These are phyloP conservation scores for Salvia rosmarinus DNA, from an alignment of 257 asterid genomes.

Conservation along the genomic window DNA sequence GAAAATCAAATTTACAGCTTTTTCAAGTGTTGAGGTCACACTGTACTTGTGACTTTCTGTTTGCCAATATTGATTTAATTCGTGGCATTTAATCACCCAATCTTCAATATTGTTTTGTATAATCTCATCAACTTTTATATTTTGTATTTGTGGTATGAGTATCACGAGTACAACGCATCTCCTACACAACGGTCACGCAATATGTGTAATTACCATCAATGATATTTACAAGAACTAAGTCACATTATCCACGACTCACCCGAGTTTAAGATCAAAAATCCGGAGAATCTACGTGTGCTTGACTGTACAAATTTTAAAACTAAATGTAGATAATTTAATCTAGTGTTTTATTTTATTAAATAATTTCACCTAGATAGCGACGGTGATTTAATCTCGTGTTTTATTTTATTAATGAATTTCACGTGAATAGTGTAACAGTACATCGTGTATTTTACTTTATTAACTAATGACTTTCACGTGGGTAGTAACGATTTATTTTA, in stretches of 20 bases:
- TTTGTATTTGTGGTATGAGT: no score
- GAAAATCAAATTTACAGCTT: neutral
- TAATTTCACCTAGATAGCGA: neutral
- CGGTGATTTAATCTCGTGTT: no score
- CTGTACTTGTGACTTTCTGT: conserved; percentile 20
- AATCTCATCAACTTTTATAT: neutral
- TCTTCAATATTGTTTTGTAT: neutral
- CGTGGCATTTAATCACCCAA: conserved; percentile 8
- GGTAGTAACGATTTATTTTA: no score
- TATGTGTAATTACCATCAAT: neutral
- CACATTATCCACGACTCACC: neutral
- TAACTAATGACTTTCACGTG: no score
- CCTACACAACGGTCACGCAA: neutral
- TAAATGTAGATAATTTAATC: neutral
- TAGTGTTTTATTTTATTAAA: neutral
- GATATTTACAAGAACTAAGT: neutral
- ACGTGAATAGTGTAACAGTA: no score
- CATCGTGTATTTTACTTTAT: no score
- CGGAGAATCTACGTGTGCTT: no score
- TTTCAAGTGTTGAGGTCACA: neutral
- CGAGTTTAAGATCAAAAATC: neutral
- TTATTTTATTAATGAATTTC: no score
- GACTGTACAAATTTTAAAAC: no score
- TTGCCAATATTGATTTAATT: neutral
- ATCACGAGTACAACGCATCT: neutral